Base-by-base conservation (phyloP, 805 yeast genomes). In the Myxozyma melibiosi region DNA sequence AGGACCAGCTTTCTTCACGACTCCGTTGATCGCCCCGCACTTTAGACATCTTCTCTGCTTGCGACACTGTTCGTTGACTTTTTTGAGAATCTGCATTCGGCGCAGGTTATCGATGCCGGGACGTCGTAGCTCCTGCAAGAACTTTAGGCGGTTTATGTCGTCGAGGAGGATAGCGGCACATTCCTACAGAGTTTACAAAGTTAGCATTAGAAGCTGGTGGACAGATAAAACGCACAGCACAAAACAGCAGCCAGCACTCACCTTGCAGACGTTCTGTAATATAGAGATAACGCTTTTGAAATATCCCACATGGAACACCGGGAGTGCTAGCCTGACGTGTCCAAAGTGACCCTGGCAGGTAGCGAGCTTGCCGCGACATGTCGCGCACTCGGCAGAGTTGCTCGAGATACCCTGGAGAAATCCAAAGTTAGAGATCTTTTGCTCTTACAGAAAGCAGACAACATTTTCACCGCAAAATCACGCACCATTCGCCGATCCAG, bases 281-380 rank as follows among this genome's bases (percentile, higher is more conserved):
- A 94, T 90, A 68, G 84, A 86, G 63, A 94, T 87, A 22, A 90
- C 87, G 41, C 91, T 85, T 71, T 92, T 92, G 79, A 94, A 94
- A 72, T 91, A 94, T 18, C 99, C 99, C 45, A 94, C 94, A 69
- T 94, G 99, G 75, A 92, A 94, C 13, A 91, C 98, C 1, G 99
- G 99, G 43, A 94, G 76, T 0, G 98, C 96, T 51, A 94, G 79
- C 67, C 89, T 83, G 62, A 94, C 82, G 68, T 95, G 97, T 40
- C 99, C 99, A 71, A 94, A 94, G 75, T 94, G 99, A 57, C 99
- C 99, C 74, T 92, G 97, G 72, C 99, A 94, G 1, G 96, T 82
- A 0, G 96, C 96, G 63, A 94, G 75, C 65, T 84, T 84, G 2
- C 98, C 98, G 66, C 84, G 89, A 74, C 99, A 94, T 0, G 98